Conservation (phyloP, 805 yeast species). For the Ogataea nonfermentans region DNA sequence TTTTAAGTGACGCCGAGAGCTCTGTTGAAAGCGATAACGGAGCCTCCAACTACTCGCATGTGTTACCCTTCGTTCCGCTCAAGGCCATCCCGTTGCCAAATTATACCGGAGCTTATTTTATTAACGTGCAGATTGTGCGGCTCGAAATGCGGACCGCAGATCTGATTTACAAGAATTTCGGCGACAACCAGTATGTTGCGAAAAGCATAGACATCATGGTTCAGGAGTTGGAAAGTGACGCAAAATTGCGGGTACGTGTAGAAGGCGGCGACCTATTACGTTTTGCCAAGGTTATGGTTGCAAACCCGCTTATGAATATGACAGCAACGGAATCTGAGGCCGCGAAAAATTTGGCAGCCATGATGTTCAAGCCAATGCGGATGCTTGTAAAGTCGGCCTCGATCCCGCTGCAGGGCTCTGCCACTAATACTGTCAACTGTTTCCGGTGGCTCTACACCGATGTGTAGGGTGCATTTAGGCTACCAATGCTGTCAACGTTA, state of each 20-base stretch:
- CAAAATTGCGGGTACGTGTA: conserved; percentile 1
- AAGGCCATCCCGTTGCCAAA: conserved; percentile 2
- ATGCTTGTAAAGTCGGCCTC: conserved; percentile 4
- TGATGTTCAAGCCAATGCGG: conserved; percentile 4
- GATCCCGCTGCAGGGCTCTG: background rate
- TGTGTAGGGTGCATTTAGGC: conserved; percentile 1
- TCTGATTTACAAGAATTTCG: conserved; percentile 5
- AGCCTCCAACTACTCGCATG: background rate
- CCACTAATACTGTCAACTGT: background rate
- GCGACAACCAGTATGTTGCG: background rate
- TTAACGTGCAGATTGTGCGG: conserved; percentile 5
- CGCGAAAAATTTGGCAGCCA: conserved; percentile 7
- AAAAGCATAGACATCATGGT: conserved; percentile 4
- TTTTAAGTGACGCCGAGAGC: conserved; percentile 3
- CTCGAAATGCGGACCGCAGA: conserved; percentile 7
- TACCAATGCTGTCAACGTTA: background rate
- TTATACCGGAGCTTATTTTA: conserved; percentile 8
- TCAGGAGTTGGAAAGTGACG: conserved; percentile 1
- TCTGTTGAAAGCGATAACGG: conserved; percentile 2
- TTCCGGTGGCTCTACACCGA: conserved; percentile 6
- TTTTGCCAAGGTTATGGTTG: conserved; percentile 1
- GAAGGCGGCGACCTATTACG: conserved; percentile 2
- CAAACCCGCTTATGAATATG: conserved; percentile 5
- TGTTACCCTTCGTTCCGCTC: conserved; percentile 1
- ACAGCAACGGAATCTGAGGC: conserved; percentile 7